Conservation (phyloP, 352 stramenopile genomes). For the Phytopythium montanum region DNA sequence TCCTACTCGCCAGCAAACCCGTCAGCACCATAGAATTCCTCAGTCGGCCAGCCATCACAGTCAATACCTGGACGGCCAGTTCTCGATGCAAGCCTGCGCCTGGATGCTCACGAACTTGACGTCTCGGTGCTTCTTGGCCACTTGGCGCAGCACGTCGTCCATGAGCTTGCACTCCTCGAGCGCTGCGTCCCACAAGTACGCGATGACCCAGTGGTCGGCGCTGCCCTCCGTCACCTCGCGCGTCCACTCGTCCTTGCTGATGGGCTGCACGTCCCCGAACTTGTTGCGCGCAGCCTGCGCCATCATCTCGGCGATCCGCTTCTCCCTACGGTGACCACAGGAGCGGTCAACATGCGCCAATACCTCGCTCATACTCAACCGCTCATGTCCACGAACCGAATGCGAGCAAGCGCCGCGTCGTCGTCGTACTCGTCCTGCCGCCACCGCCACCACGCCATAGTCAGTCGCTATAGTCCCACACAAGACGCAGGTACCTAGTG, state of each 20-base stretch:
- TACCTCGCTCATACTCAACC: too few relatives aligned
- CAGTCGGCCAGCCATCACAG: neutral
- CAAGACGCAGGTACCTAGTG: neutral
- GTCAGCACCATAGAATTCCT: neutral
- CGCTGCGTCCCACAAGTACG: constrained; percentile 87
- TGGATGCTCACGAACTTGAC: constrained; percentile 95
- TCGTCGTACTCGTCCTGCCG: constrained; percentile 83
- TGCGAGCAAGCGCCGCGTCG: constrained; percentile 67
- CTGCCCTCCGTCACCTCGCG: constrained; percentile 90
- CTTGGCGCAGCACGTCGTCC: constrained; percentile 79
- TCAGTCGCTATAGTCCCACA: neutral
- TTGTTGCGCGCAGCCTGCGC: constrained; percentile 74
- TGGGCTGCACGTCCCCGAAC: constrained; percentile 88
- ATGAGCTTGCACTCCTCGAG: constrained; percentile 91
- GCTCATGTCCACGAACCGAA: constrained; percentile 26
- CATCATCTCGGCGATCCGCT: constrained; percentile 88
- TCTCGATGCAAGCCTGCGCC: constrained; percentile 88
- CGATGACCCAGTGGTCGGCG: constrained; percentile 86
- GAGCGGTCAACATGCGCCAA: neutral
- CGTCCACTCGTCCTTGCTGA: constrained; percentile 92
- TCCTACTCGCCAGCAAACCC: constrained; percentile 27
- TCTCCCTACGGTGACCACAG: constrained; percentile 32
- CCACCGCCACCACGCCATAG: constrained; percentile 1
- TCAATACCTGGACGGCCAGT: constrained; percentile 75
- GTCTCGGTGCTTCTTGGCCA: constrained; percentile 85